Evolutionary conservation across 2,329 filamentous ascomycete species (phyloP).

Genomic region (Remersonia thermophila): DNA sequence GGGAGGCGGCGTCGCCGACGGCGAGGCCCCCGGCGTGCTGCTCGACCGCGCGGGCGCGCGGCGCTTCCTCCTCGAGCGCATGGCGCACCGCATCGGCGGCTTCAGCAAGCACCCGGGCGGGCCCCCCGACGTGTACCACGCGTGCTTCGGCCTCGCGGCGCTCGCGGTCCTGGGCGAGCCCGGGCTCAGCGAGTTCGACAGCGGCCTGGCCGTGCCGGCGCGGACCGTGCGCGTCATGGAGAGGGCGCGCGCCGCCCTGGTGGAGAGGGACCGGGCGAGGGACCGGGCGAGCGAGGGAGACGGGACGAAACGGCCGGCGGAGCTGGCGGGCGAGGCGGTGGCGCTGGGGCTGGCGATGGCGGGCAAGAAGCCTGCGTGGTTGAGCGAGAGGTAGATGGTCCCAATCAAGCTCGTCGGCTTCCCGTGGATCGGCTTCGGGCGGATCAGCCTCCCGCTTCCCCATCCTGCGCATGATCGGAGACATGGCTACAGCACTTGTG

Average conservation of each 20-base stretch:
- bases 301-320: conserved; percentile 1
- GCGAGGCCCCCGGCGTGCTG: conserved; percentile 30
- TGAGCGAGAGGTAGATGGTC: background rate
- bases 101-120: conserved; percentile 62
- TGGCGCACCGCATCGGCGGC: conserved; percentile 74
- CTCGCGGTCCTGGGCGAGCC: conserved; percentile 61
- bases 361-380: conserved; percentile 11
- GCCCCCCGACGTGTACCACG: conserved; percentile 73
- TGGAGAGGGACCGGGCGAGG: conserved; percentile 13
- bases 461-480: too few species aligned
- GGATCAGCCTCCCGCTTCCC: too few species aligned
- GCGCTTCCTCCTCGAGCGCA: conserved; percentile 72
- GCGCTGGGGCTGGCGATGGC: conserved; percentile 13
- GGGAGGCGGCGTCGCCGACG: too few species aligned
- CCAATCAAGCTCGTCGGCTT: too few species aligned
- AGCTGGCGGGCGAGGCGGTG: conserved; percentile 4
- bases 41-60: conserved; percentile 49
- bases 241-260: conserved; percentile 30
- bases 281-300: conserved; percentile 1
- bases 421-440: too few species aligned
- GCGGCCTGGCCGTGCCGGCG: conserved; percentile 61
- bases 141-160: conserved; percentile 74
- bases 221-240: conserved; percentile 41
- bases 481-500: too few species aligned
- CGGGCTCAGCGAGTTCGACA: conserved; percentile 59